Conservation (phyloP, 2,329 filamentous ascomycete genomes). For the Malbranchea zuffiana region DNA sequence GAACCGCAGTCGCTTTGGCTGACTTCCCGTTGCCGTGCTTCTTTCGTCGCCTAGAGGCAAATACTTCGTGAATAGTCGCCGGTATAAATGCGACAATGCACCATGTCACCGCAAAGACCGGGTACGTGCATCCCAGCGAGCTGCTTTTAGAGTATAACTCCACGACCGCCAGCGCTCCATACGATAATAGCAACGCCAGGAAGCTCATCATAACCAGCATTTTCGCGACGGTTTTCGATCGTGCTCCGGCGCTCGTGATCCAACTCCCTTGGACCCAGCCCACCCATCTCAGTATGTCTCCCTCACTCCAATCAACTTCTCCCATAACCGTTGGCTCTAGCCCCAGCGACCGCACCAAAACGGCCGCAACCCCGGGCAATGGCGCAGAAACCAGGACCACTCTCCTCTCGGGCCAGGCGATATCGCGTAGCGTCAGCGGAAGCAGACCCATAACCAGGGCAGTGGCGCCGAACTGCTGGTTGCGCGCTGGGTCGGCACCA, state of each 20-base stretch:
- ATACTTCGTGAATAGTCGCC: conserved; percentile 19
- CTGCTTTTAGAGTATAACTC: conserved; percentile 25
- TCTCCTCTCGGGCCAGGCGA: conserved; percentile 24
- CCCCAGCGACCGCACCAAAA: conserved; percentile 20
- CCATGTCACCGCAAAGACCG: conserved; percentile 21
- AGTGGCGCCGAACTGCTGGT: conserved; percentile 25
- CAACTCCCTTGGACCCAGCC: conserved; percentile 7
- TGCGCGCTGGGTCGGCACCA: conserved; percentile 20
- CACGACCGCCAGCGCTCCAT: conserved; percentile 18
- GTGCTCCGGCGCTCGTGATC: conserved; percentile 2
- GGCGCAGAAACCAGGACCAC: conserved; percentile 17
- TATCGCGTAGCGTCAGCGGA: conserved; percentile 24
- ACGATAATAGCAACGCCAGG: conserved; percentile 12
- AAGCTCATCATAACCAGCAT: conserved; percentile 1
- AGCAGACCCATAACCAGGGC: conserved; percentile 26
- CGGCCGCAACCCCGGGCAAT: conserved; percentile 15
- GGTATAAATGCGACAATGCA: conserved; percentile 18
- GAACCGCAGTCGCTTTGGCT: conserved; percentile 14
- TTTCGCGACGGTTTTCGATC: conserved; percentile 4
- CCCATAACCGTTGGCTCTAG: conserved; percentile 15
- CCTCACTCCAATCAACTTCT: conserved; percentile 9
- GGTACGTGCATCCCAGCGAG: conserved; percentile 23
- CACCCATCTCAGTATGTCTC: conserved; percentile 9
- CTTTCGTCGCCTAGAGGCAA: conserved; percentile 6
- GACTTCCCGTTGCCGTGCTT: conserved; percentile 8